Evolutionary conservation across 192 early-diverging fungal species (phyloP).

Genomic region (Coemansia sp.): DNA sequence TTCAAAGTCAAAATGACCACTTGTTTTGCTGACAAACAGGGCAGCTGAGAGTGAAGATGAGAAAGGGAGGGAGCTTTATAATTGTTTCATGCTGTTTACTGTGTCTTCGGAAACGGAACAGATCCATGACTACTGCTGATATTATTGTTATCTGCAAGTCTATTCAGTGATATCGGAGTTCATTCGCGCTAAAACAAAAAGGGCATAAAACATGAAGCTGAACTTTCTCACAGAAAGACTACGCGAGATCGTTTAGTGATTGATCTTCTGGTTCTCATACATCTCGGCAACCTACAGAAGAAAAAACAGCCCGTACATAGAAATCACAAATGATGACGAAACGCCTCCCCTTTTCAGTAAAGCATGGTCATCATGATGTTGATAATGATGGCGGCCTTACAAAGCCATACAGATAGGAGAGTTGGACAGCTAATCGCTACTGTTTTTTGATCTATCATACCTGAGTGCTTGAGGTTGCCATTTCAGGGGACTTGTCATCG

Average conservation of each 20-base stretch:
- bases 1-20: too few relatives aligned
- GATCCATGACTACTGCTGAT: too few relatives aligned
- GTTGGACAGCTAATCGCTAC: constrained; percentile 17
- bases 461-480: constrained; percentile 89
- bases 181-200: too few relatives aligned
- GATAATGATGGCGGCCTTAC: background rate
- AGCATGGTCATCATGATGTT: background rate
- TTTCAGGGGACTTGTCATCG: constrained; percentile 92
- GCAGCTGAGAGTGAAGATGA: too few relatives aligned
- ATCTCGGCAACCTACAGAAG: constrained; percentile 55
- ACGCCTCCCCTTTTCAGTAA: background rate
- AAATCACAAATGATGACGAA: background rate
- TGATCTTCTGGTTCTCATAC: constrained; percentile 57
- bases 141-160: too few relatives aligned
- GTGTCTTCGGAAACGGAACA: too few relatives aligned
- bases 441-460: constrained; percentile 22
- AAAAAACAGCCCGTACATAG: background rate
- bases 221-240: background rate
- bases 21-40: too few relatives aligned
- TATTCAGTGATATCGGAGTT: too few relatives aligned
- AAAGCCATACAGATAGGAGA: background rate
- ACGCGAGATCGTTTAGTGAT: constrained; percentile 11
- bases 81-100: too few relatives aligned
- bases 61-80: too few relatives aligned
- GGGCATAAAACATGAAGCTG: too few relatives aligned